Evolutionary conservation across 1,139 yeast genomes (phyloP), one percentile per base, ranked within the genome.

Genomic region (Casaregolazyma suthepensis): DNA sequence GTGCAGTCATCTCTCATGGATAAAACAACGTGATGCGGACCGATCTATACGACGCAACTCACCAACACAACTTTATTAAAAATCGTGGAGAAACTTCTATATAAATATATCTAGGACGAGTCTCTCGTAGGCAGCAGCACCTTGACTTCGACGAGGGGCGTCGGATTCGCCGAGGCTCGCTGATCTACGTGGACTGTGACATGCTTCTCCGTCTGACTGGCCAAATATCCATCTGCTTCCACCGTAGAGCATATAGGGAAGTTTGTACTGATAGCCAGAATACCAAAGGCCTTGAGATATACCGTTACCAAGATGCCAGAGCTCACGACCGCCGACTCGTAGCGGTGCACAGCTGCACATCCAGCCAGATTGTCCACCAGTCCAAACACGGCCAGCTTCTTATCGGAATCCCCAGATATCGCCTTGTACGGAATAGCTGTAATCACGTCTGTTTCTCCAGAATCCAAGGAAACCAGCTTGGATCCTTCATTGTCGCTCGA

Each of bases 301-400:
- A 49, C 44, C 4, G 47, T 43, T 12, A 49, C 15, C 15, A 44
- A n/a, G 4, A 49, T 43, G 6, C 52, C 52, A 5, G 20, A 20
- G 19, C 23, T 23, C 22, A 35, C 37, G 7, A 44, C 47, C 18
- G 45, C 47, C 13, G 54, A 40, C 9, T 48, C 48, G 38, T 45
- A 53, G 3, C 55, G 51, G 12, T 53, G 43, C 17, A 56, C 40
- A 2, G 53, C 61, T 37, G 55, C 55, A 5, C 55, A 48, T 13
- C 65, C 65, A n/a, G 62, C 57, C 31, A 62, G 54, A 45, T 61
- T 59, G 31, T 60, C 56, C 5, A 59, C 22, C 22, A 64, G 52
- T 2, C 67, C 67, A 31, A 64, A 43, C 0, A 60, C 55, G 5
- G 65, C 66, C 22, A 62, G 44, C 37, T 43, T 53, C 46, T 29